Base-by-base conservation (phyloP, 2,329 filamentous ascomycete genomes). In the Penicillium freii region DNA sequence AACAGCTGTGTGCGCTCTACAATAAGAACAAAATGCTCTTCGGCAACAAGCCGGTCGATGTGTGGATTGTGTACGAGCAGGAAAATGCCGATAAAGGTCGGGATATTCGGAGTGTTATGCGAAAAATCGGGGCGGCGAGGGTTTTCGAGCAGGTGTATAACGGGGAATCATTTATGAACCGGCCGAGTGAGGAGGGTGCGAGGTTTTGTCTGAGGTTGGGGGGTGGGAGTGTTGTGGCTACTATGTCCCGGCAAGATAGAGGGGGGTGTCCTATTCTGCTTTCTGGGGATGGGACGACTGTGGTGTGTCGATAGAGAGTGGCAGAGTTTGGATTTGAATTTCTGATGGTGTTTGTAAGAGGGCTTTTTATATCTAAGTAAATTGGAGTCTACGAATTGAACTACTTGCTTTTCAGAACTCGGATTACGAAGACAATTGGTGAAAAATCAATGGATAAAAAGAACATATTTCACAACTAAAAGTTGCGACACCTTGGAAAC, bases 1-100 rank as follows among this genome's bases (percentile, higher is more conserved):
- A 13, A 10, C 29, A 8, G 3, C 4, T 55, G 6, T 55, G 53
- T 17, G 5, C 5, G 3, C 13, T 27, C 1, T 55, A 55, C n/a
- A n/a, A 15, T 5, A 7, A 2, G 4, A 15, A 23, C 38, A 36
- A 31, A 13, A 1, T 23, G 10, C 3, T 51, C 5, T 55, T 55
- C 25, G n/a, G 29, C n/a, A 51, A 55, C 38, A 23, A 44, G 23
- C 7, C 23, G 1, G 53, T 50, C 7, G 11, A n/a, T 25, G 21
- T 51, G 38, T 51, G 46, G 53, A 55, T 49, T 29, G 46, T 55
- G 17, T 55, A 51, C 23, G 39, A 44, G 11, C 15, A 51, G 4
- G n/a, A 27, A 10, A 55, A 55, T n/a, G 8, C 5, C 6, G 2
- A 5, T 0, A 42, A 34, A 21, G 53, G 53, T 4, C 8, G n/a